Evolutionary conservation across 2,329 filamentous ascomycete genomes (phyloP).

Genomic region (Annulohypoxylon truncatum): DNA sequence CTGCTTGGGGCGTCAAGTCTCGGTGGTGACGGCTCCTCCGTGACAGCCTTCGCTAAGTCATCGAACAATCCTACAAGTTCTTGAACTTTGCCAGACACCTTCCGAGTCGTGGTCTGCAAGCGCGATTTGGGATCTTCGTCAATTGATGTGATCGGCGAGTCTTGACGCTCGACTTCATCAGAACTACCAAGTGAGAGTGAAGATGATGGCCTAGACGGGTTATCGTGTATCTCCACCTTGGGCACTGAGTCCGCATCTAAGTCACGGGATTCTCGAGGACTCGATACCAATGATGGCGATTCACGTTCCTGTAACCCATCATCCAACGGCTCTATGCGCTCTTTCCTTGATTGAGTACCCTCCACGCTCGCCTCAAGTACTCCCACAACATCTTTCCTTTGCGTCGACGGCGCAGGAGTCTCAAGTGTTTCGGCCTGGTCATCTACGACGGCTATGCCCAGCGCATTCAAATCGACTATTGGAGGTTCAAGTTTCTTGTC

Average conservation of each 20-base stretch:
- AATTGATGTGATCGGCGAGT: conserved; percentile 60
- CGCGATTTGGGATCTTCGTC: conserved; percentile 54
- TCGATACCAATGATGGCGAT: not conserved
- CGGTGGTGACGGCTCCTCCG: conserved; percentile 44
- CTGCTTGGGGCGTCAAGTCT: conserved; percentile 18
- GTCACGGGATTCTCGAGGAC: conserved; percentile 11
- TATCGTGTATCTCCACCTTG: conserved; percentile 35
- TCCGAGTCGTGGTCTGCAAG: conserved; percentile 43
- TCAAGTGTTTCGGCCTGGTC: conserved; percentile 12
- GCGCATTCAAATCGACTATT: conserved; percentile 16
- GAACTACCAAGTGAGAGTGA: conserved; percentile 48
- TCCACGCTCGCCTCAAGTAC: not conserved
- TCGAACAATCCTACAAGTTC: conserved; percentile 64
- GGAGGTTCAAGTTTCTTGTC: conserved; percentile 32
- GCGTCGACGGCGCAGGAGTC: not conserved
- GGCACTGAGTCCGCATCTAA: conserved; percentile 14
- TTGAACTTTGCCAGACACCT: conserved; percentile 60
- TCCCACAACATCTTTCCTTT: conserved; percentile 4
- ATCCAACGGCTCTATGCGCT: not conserved
- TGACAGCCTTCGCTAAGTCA: conserved; percentile 52
- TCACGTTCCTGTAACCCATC: conserved; percentile 4
- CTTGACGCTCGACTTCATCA: conserved; percentile 49
- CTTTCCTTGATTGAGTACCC: not conserved
- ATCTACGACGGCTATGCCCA: conserved; percentile 6
- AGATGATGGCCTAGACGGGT: conserved; percentile 46